A percentile compares a stretch with the other conserved stretches of the same genome.
These are phyloP conservation scores for Geosmithia putterillii DNA, from an alignment of 2,329 filamentous ascomycete genomes.

Conservation along the genomic window DNA sequence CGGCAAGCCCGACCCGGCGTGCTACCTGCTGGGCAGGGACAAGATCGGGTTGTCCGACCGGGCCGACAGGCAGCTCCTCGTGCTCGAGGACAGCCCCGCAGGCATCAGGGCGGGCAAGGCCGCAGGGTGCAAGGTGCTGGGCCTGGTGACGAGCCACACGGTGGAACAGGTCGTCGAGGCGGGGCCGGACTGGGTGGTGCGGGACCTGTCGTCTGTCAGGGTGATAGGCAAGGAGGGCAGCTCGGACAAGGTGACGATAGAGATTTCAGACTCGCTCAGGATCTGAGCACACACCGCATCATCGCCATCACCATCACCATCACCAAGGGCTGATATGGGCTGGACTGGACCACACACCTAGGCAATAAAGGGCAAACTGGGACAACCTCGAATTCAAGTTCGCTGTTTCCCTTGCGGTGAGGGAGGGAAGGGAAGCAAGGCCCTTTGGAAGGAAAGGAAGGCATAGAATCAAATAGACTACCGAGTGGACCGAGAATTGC, in stretches of 20 bases:
- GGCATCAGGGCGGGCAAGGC: constrained; percentile 75
- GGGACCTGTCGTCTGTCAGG: constrained; percentile 63
- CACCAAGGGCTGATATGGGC: too few relatives aligned
- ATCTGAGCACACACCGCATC: background rate
- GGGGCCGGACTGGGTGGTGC: constrained; percentile 79
- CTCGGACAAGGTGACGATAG: constrained; percentile 48
- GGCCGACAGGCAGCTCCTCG: constrained; percentile 46
- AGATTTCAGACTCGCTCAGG: constrained; percentile 51
- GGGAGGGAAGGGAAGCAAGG: background rate
- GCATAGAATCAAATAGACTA: background rate
- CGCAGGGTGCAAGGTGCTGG: constrained; percentile 75
- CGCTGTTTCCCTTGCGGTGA: too few relatives aligned
- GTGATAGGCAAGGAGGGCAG: constrained; percentile 43
- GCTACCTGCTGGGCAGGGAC: constrained; percentile 57
- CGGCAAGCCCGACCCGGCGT: constrained; percentile 67
- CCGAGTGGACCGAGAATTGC: background rate
- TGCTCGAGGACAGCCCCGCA: constrained; percentile 81
- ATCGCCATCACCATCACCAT: too few relatives aligned
- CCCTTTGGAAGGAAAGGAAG: too few relatives aligned
- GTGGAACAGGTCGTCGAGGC: constrained; percentile 59
- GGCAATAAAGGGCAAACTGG: too few relatives aligned
- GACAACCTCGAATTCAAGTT: too few relatives aligned
- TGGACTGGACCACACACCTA: too few relatives aligned
- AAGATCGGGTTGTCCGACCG: constrained; percentile 40
- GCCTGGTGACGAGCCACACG: constrained; percentile 74